Base-by-base conservation (phyloP, 306 rosid genomes). In the Malus asiatica region DNA sequence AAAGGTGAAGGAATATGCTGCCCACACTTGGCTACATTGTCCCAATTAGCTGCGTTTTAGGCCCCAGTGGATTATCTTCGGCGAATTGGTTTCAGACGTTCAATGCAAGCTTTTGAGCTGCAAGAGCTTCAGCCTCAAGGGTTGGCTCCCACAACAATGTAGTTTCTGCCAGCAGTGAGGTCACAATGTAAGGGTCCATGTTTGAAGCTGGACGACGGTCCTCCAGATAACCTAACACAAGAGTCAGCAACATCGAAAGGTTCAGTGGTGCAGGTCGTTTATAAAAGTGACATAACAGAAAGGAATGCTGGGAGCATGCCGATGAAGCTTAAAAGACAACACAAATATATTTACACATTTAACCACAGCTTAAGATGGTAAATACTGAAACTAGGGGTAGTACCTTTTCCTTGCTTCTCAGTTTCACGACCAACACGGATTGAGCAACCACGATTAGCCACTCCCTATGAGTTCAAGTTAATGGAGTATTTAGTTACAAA, bases 161-260 rank as follows among this genome's bases (percentile, higher is more conserved):
- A 53, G 96, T 86, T 78, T 96, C 96, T 3, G 99, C 98, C 65
- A 93, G 86, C 40, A 96, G 85, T 5, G 89, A 66, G 40, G 96
- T 93, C 87, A 96, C 99, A 3, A 84, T 70, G 71, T 96, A 96
- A 15, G 99, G 99, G 83, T 96, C 99, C 99, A 93, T 96, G 96
- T 96, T 96, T 45, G 99, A 96, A 76, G 99, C 97, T 0, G 99
- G 99, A 66, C 99, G 98, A 78, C 98, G 84, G 76, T 96, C 99
- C 87, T 96, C 99, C 96, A 96, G 87, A 90, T 96, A 96, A 83
- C 99, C 98, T 96, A 61, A 65, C 29, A 67, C 70, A 75, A 74
- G 30, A 78, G 70, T 51, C 74, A 38, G 59, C 60, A 79, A 48
- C 66, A 76, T 77, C 67, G 48, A 27, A 66, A 76, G 78, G 70